Conservation (phyloP, 2,329 filamentous ascomycete genomes). For the Talaromyces amestolkiae region DNA sequence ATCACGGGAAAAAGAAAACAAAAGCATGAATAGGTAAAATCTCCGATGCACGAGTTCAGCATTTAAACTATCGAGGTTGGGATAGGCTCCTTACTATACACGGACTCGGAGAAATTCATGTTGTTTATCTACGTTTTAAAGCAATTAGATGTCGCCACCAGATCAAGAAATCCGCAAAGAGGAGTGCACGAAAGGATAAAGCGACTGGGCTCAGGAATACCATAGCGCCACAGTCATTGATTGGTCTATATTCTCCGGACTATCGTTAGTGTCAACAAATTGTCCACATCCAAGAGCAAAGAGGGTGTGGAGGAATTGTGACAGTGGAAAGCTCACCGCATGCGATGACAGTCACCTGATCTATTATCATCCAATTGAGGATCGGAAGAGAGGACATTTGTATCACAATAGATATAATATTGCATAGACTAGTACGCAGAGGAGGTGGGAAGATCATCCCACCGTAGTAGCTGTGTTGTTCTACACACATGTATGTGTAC, state of each 20-base stretch:
- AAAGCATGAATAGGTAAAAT: slow-evolving; percentile 8
- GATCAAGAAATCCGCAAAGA: background rate
- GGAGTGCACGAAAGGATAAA: background rate
- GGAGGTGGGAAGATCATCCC: background rate
- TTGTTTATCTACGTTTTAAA: background rate
- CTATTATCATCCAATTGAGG: slow-evolving; percentile 1
- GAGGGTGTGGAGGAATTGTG: slow-evolving; percentile 10
- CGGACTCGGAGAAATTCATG: background rate
- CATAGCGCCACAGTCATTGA: slow-evolving; percentile 6
- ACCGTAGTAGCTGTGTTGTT: background rate
- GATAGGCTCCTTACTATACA: background rate
- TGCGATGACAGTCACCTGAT: slow-evolving; percentile 9
- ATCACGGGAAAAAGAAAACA: background rate
- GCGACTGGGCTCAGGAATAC: background rate
- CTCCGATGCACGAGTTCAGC: background rate
- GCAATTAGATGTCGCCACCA: background rate
- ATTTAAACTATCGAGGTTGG: background rate
- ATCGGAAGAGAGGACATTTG: background rate
- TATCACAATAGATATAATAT: slow-evolving; percentile 1
- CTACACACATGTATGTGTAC: background rate
- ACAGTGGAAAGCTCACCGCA: background rate
- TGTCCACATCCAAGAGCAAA: background rate
- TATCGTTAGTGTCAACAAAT: background rate
- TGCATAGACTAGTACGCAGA: background rate
- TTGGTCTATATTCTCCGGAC: slow-evolving; percentile 12